Percentiles rank a stretch among this genome's conserved stretches.
phyloP scores from a whole-genome alignment of 345 rosid genomes.

The Aethionema arabicum region DNA sequence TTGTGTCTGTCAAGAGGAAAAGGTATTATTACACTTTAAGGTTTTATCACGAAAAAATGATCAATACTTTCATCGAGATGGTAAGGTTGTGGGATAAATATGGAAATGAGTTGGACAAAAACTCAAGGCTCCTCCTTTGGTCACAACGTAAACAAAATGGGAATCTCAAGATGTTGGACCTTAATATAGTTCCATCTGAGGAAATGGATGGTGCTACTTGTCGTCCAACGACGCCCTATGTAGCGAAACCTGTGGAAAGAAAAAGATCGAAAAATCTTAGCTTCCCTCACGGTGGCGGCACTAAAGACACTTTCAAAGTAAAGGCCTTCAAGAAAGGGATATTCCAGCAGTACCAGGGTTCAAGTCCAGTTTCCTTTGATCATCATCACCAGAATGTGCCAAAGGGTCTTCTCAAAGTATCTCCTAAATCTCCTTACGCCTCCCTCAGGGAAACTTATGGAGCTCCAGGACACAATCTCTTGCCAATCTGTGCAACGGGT shows the following conservation, averaged over 20 bases:
- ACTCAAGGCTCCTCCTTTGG: constrained; percentile 50
- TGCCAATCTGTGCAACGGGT: constrained; percentile 15
- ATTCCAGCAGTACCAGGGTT: constrained; percentile 35
- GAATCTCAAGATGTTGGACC: constrained; percentile 48
- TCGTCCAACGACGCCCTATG: constrained; percentile 28
- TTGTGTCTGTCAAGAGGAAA: constrained; percentile 44
- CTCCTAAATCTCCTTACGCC: constrained; percentile 44
- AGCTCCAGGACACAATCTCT: constrained; percentile 24
- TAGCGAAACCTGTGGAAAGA: constrained; percentile 31
- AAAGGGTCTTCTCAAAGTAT: constrained; percentile 61
- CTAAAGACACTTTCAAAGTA: constrained; percentile 46
- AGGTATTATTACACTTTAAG: constrained; percentile 50
- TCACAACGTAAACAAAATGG: constrained; percentile 39
- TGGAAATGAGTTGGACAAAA: constrained; percentile 33
- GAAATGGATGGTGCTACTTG: constrained; percentile 27
- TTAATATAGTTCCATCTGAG: constrained; percentile 50
- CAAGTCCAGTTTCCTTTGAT: constrained; percentile 29
- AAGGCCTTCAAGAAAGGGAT: constrained; percentile 38
- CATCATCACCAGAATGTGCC: constrained; percentile 41
- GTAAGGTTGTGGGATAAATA: constrained; percentile 46
- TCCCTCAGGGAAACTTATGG: constrained; percentile 32
- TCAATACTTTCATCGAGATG: constrained; percentile 46
- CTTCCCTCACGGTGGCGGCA: constrained; percentile 34
- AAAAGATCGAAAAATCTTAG: constrained; percentile 29
- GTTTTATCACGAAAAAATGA: constrained; percentile 52